Evolutionary conservation across 805 yeast genomes (phyloP), one percentile per base, ranked within the genome.

Genomic region (Suhomyces faveliae): DNA sequence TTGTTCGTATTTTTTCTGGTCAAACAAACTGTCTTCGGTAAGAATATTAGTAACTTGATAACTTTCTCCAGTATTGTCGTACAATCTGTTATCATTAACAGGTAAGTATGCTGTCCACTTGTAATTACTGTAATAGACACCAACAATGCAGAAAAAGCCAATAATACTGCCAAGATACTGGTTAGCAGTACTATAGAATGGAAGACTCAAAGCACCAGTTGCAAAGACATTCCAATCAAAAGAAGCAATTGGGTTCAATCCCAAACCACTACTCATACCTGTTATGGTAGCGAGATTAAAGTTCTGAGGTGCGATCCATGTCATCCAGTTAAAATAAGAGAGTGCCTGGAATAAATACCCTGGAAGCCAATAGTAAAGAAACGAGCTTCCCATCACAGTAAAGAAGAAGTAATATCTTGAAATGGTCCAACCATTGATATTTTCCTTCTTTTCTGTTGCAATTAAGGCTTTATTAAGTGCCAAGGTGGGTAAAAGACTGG

Each of bases 301-400:
- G 57, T 78, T 79, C 29, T 71, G 50, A n/a, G 84, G 85, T 3
- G 63, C 61, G 42, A 80, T 80, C 85, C 85, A 81, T 4, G 78
- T 72, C 57, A 78, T 70, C 87, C 86, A 82, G 54, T 73, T 71
- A 61, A 76, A 76, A 2, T 63, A 56, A 3, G 75, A 71, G 10
- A 77, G 58, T 3, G 76, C 77, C 10, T 57, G 52, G 52, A 76
- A 73, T 5, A 75, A 37, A 51, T 70, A 76, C 43, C 67, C 57
- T 25, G 80, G 80, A 20, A 77, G 78, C 80, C 80, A 77, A 53
- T 63, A 70, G 56, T 68, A 76, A 15, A 66, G 10, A 47, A 75
- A 76, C 44, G 76, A 71, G n/a, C 47, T 52, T n/a, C 37, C 45
- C 20, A 57, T 54, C 15, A 41, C 49, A 44, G 63, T 58, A 35